phyloP scores from a whole-genome alignment of 75 land plant species.

The Pinus taeda region DNA sequence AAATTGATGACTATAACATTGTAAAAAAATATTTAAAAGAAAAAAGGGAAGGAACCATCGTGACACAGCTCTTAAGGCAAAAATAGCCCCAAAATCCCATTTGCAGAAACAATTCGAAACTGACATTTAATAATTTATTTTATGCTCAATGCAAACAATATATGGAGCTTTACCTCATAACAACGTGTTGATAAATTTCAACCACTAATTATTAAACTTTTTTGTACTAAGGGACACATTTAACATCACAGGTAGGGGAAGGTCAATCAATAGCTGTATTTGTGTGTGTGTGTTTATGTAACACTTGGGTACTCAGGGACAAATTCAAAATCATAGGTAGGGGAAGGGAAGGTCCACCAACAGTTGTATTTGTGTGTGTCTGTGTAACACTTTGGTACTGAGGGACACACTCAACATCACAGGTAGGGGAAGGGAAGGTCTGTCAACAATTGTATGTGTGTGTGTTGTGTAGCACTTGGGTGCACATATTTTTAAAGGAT shows the following conservation, averaged over 20 bases:
- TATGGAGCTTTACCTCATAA: background rate
- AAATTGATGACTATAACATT: slow-evolving; percentile 52
- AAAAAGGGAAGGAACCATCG: background rate
- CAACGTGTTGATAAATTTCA: background rate
- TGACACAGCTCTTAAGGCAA: background rate
- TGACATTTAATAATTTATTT: background rate
- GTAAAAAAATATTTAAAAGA: background rate
- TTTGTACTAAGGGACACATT: background rate
- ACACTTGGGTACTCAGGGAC: too few relatives aligned
- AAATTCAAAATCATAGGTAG: too few relatives aligned
- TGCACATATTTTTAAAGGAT: background rate
- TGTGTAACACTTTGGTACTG: too few relatives aligned
- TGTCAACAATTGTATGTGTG: too few relatives aligned
- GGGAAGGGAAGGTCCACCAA: too few relatives aligned
- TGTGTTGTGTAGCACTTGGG: too few relatives aligned
- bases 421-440: too few relatives aligned
- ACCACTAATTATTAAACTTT: background rate
- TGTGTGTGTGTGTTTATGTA: too few relatives aligned
- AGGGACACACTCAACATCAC: too few relatives aligned
- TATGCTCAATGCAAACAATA: background rate
- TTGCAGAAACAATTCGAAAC: too few relatives aligned
- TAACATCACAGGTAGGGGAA: background rate
- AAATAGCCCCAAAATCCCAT: background rate
- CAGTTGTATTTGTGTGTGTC: too few relatives aligned
- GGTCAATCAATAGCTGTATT: too few relatives aligned